Conservation (phyloP, 192 early-diverging fungal species). For the Physocladia obscura region DNA sequence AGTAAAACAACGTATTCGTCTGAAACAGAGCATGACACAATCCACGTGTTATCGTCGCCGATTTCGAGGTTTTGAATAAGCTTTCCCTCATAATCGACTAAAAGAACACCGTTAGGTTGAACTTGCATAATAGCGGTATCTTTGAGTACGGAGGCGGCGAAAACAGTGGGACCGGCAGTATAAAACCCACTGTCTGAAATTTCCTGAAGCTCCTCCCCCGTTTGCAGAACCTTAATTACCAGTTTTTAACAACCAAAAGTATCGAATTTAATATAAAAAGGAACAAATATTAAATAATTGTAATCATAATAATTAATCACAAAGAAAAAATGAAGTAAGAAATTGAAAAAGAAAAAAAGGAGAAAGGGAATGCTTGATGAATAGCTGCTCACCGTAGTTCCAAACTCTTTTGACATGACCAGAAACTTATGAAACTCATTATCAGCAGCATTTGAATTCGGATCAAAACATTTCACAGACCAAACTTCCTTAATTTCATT, state of each 20-base stretch:
- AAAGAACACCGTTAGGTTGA: slow-evolving; percentile 65
- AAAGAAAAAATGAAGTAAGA: too few relatives aligned
- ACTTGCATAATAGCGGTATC: slow-evolving; percentile 82
- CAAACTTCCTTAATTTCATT: slow-evolving; percentile 62
- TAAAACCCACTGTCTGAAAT: slow-evolving; percentile 75
- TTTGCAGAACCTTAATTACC: slow-evolving; percentile 65
- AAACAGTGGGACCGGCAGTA: slow-evolving; percentile 73
- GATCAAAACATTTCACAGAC: slow-evolving; percentile 63
- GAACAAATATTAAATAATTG: not conserved
- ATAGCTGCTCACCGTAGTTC: slow-evolving; percentile 58
- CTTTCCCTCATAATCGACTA: slow-evolving; percentile 71
- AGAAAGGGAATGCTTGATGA: slow-evolving; percentile 8
- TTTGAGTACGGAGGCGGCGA: slow-evolving; percentile 68
- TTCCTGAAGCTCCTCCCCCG: slow-evolving; percentile 82
- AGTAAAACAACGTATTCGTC: slow-evolving; percentile 82
- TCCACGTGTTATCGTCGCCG: slow-evolving; percentile 45
- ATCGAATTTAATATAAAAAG: not conserved
- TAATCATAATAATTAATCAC: not conserved
- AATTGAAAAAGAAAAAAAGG: not conserved
- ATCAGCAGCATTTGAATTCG: not conserved
- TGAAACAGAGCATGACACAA: slow-evolving; percentile 70
- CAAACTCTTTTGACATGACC: slow-evolving; percentile 62
- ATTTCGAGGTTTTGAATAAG: slow-evolving; percentile 50
- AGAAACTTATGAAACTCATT: slow-evolving; percentile 42
- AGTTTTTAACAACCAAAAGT: not conserved